Evolutionary conservation across 441 rosid genomes (phyloP), one percentile per base, ranked within the genome.

Genomic region (Metrosideros polymorpha): DNA sequence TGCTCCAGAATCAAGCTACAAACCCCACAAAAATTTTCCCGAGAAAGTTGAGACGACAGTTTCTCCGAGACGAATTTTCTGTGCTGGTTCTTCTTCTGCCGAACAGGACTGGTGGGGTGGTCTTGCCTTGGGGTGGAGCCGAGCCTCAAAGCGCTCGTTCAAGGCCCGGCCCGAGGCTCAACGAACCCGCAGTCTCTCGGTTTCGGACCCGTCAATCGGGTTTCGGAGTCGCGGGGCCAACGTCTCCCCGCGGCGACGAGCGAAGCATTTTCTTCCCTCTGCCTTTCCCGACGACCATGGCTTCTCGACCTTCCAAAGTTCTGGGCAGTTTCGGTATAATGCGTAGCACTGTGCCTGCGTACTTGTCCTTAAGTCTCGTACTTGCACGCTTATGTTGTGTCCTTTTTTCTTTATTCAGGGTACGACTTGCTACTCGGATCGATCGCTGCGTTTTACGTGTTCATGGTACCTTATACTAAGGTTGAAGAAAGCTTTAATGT

Each of bases 401-500:
- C 47, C 12, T 27, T 24, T 24, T 54, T 24, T 54, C 9, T 9
- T 25, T 22, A 3, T 71, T 25, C 79, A 96, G 99, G 99, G 56
- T 95, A 94, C 84, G 99, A 98, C 92, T 83, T 96, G 91, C 87
- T 94, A 47, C 91, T 96, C 89, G 98, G 95, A 86, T 94, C 93
- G 35, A 88, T 98, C 12, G 98, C 99, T 87, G 94, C 96, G n/a
- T 90, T 95, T 86, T 98, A 95, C 86, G 96, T 96, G 85, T 59
- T 95, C 87, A 89, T 89, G 91, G 92, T 92, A 51, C 99, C 98
- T 35, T 96, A 92, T 87, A 98, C 99, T 49, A 98, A 97, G 91
- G 98, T 98, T 66, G 99, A 98, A 90, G 99, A 98, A 90, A 96
- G 99, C 95, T 98, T 98, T 92, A 96, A 95, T 87, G 85, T 97